A percentile compares a stretch with the other conserved stretches of the same genome.
These are phyloP conservation scores for Bipolaris oryzae DNA, from an alignment of 2,329 filamentous ascomycete species.

Conservation along the genomic window DNA sequence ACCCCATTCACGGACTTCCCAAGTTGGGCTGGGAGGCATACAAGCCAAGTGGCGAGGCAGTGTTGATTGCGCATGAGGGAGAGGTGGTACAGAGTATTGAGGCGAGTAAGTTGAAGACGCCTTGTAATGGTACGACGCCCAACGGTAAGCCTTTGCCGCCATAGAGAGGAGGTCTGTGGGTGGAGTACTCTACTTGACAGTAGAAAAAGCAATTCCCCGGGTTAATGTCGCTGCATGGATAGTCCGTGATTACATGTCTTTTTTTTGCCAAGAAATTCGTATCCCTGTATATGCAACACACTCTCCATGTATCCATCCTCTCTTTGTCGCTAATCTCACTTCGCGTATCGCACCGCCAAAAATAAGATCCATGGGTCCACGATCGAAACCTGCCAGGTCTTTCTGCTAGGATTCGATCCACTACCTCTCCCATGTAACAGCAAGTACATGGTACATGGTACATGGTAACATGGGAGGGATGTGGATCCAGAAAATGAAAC, in stretches of 20 bases:
- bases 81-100: conserved; percentile 26
- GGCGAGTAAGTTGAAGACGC: conserved; percentile 26
- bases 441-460: neutral
- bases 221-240: neutral
- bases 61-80: conserved; percentile 29
- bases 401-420: neutral
- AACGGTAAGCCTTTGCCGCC: conserved; percentile 15
- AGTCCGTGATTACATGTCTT: neutral
- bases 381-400: neutral
- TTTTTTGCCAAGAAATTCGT: neutral
- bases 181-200: neutral
- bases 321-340: neutral
- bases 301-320: neutral
- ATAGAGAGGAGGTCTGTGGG: neutral
- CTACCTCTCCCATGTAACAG: neutral
- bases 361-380: neutral
- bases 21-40: conserved; percentile 45
- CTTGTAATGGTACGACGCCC: conserved; percentile 19
- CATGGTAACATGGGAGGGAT: neutral
- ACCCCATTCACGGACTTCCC: conserved; percentile 38
- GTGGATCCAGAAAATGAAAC: too few relatives aligned
- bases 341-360: neutral
- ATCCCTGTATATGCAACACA: too few relatives aligned
- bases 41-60: conserved; percentile 28
- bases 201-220: neutral